Evolutionary conservation across 179 eudicot genomes (phyloP), one percentile per base, ranked within the genome.

Genomic region (Beta corolliflora): DNA sequence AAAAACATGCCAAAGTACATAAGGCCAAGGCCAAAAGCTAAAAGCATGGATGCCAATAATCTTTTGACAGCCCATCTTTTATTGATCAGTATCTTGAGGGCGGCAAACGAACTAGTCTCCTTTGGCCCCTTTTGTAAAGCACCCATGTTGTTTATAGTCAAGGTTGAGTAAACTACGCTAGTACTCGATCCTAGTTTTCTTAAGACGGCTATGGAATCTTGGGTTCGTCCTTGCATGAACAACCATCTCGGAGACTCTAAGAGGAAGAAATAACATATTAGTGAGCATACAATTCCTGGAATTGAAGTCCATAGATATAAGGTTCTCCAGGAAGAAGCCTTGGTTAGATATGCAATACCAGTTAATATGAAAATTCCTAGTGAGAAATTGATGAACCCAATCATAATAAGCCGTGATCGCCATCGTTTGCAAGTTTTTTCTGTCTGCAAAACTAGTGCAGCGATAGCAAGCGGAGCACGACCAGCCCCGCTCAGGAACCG

Each of bases 161-260:
- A 65, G 64, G 15, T 70, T 45, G 58, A 19, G 25, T 18, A 48
- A 18, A 46, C 6, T 50, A 48, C 58, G 29, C 12, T 69, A 3
- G 9, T 75, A 1, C 15, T 36, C 1, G 65, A 53, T 52, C 83
- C 77, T 52, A 83, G 64, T 59, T 31, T 16, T 69, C 60, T 61
- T 45, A 83, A 44, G 50, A 80, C 59, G 16, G 50, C 59, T 16
- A 76, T 25, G 23, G 83, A 79, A 9, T 83, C 83, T 0, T 10
- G 60, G 45, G 46, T 46, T 68, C 77, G 45, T 0, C 76, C 79
- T 59, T 79, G 85, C 82, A 83, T 79, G n/a, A 79, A 75, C 59
- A 83, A 5, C 86, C 83, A 83, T 75, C 86, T 75, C 48, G 83
- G 86, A 5, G 86, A 83, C 55, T 83, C 83, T 10, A 18, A 70